phyloP scores from a whole-genome alignment of 1,284 basidiomycete species.

The Rhodotorula sp. region DNA sequence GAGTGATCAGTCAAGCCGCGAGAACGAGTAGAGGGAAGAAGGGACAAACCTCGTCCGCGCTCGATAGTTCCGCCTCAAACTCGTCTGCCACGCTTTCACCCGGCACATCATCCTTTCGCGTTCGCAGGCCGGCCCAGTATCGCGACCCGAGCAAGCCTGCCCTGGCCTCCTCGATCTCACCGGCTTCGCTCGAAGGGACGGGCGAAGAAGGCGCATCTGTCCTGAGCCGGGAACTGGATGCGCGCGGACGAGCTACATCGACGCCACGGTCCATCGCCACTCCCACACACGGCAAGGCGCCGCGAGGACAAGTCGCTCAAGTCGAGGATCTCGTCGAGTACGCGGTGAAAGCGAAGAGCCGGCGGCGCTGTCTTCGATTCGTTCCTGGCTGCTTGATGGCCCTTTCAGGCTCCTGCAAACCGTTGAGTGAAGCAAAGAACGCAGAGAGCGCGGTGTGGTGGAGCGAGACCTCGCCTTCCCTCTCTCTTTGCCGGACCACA shows the following conservation, averaged over 20 bases:
- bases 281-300: neutral
- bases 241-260: neutral
- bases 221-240: constrained; percentile 1
- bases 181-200: constrained; percentile 18
- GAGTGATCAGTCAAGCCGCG: neutral
- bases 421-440: too few relatives aligned
- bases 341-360: too few relatives aligned
- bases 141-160: constrained; percentile 3
- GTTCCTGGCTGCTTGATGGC: too few relatives aligned
- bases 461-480: too few relatives aligned
- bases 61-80: neutral
- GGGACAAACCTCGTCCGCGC: constrained; percentile 25
- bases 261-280: neutral
- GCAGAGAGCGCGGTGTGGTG: too few relatives aligned
- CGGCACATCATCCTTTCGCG: accelerated
- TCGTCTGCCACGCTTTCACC: neutral
- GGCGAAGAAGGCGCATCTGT: neutral
- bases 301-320: neutral
- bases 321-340: too few relatives aligned
- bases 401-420: too few relatives aligned
- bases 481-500: neutral
- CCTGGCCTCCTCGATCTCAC: constrained; percentile 20
- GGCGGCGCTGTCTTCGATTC: too few relatives aligned
- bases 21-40: neutral
- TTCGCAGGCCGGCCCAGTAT: constrained; percentile 6